Evolutionary conservation across 345 rosid species (phyloP).

Genomic region (Physaria fendleri): DNA sequence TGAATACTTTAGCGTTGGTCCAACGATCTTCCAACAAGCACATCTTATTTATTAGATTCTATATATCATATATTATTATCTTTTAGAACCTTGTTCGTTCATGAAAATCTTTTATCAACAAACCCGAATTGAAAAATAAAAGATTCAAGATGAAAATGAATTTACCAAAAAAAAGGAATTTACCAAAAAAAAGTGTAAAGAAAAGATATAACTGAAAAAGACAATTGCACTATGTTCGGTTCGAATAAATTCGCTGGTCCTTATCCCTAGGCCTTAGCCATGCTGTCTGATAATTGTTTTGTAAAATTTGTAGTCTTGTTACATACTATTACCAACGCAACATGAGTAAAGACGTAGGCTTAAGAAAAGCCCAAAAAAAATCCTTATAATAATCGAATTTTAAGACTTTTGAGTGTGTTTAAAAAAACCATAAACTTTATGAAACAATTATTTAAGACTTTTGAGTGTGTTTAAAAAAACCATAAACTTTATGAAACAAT

Average conservation of each 20-base stretch:
- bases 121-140: background rate
- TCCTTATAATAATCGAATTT: background rate
- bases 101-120: background rate
- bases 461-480: background rate
- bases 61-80: background rate
- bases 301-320: background rate
- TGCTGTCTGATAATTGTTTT: background rate
- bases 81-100: background rate
- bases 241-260: conserved; percentile 1
- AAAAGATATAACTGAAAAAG: background rate
- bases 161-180: background rate
- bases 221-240: background rate
- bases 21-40: too few species aligned
- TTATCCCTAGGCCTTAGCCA: background rate
- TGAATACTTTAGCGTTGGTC: too few species aligned
- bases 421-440: background rate
- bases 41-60: conserved; percentile 1
- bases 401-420: background rate
- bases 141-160: background rate
- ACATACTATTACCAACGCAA: background rate
- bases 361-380: background rate
- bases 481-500: background rate
- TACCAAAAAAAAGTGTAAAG: background rate
- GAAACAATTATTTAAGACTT: background rate
- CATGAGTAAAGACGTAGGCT: background rate